Conservation (phyloP, 139 green algal genomes). For the Volvox africanus region DNA sequence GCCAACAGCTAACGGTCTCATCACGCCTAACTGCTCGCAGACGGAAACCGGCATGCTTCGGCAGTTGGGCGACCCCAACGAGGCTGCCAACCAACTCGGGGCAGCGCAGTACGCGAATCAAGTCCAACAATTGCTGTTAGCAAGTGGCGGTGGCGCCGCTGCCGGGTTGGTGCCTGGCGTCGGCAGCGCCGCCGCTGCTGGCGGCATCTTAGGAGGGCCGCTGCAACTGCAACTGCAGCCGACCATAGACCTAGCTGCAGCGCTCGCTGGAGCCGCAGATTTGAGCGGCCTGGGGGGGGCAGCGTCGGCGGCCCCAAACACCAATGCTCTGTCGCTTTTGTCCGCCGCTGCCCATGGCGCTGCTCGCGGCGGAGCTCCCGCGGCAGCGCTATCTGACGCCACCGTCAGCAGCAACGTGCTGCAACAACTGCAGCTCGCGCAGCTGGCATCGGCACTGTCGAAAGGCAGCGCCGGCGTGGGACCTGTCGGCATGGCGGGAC, state of each 20-base stretch:
- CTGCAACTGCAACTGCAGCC: not conserved
- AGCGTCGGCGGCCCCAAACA: not conserved
- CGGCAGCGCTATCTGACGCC: not conserved
- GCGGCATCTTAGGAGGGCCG: not conserved
- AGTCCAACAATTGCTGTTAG: not conserved
- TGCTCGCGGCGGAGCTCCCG: not conserved
- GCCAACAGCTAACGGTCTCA: no score
- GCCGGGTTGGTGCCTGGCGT: not conserved
- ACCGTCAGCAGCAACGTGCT: not conserved
- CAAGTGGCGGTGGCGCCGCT: not conserved
- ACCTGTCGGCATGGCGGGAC: not conserved
- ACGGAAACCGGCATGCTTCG: slow-evolving; percentile 26
- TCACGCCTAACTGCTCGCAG: no score
- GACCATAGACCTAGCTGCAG: slow-evolving; percentile 28
- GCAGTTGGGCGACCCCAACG: slow-evolving; percentile 20
- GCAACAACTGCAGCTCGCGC: slow-evolving; percentile 35
- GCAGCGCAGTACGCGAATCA: slow-evolving; percentile 6
- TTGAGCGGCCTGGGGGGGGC: not conserved
- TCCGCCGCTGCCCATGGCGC: not conserved
- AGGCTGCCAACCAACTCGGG: not conserved
- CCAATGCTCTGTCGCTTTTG: slow-evolving; percentile 13
- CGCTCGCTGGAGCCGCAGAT: not conserved
- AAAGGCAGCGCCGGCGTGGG: not conserved
- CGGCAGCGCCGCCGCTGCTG: not conserved
- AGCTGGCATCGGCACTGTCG: not conserved